Conservation (phyloP, 2,329 filamentous ascomycete species). For the Lomentospora prolificans region DNA sequence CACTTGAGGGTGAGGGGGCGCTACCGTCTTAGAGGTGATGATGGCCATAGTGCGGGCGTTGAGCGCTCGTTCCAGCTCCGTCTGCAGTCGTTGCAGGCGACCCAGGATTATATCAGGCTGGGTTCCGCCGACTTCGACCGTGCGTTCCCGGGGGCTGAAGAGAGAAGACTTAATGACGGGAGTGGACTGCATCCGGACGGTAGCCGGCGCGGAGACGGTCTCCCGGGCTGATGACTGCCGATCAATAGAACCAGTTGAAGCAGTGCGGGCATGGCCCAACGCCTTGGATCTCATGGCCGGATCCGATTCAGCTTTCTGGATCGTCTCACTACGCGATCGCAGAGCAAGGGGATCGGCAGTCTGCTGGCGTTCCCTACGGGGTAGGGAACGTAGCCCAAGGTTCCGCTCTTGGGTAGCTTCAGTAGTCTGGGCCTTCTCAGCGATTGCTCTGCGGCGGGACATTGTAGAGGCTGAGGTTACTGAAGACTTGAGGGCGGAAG, state of each 20-base stretch:
- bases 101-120: constrained; percentile 48
- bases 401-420: neutral
- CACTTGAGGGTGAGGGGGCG: constrained; percentile 49
- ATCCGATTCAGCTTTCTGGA: neutral
- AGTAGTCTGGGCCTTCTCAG: neutral
- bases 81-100: constrained; percentile 45
- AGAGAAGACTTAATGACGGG: constrained; percentile 34
- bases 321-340: constrained; percentile 7
- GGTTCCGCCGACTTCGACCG: constrained; percentile 39
- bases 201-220: neutral
- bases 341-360: neutral
- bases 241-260: neutral
- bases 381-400: neutral
- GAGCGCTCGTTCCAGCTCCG: constrained; percentile 51
- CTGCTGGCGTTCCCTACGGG: neutral
- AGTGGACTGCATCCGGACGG: constrained; percentile 16
- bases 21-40: constrained; percentile 42
- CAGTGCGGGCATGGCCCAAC: neutral
- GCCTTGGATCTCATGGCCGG: neutral
- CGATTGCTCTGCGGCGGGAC: neutral
- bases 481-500: neutral
- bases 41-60: constrained; percentile 55
- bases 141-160: constrained; percentile 45
- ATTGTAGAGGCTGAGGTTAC: neutral
- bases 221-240: neutral